Conservation (phyloP, 2,329 filamentous ascomycete genomes). For the Claviceps humidiphila region DNA sequence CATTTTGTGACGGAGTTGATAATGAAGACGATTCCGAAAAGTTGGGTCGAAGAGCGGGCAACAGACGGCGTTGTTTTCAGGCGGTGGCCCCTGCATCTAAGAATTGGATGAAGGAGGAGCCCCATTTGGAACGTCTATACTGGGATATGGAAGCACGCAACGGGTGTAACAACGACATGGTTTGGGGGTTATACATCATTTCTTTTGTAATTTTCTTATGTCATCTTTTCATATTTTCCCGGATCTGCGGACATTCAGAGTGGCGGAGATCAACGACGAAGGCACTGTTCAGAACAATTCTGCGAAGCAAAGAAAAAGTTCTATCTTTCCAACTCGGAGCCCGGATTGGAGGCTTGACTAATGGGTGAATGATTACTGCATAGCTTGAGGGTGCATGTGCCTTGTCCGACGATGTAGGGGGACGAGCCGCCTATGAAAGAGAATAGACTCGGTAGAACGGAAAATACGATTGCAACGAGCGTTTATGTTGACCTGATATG, state of each 20-base stretch:
- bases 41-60: conserved; percentile 1
- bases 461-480: conserved; percentile 12
- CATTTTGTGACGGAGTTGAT: not conserved
- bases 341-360: conserved; percentile 13
- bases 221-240: conserved; percentile 6
- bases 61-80: conserved; percentile 5
- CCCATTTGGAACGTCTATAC: conserved; percentile 2
- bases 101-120: conserved; percentile 2
- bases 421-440: conserved; percentile 17
- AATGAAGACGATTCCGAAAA: conserved; percentile 2
- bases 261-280: conserved; percentile 14
- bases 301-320: conserved; percentile 10
- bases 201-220: conserved; percentile 8
- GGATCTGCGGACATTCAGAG: conserved; percentile 18
- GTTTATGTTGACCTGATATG: not conserved
- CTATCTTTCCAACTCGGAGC: conserved; percentile 15
- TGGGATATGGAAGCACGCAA: conserved; percentile 2
- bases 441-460: conserved; percentile 26
- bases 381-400: conserved; percentile 6
- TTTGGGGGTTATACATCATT: conserved; percentile 4
- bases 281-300: conserved; percentile 21
- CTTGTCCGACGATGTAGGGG: conserved; percentile 8
- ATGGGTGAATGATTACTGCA: conserved; percentile 15
- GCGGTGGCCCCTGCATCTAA: conserved; percentile 5
- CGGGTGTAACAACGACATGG: conserved; percentile 1